Percentiles rank a stretch among this genome's conserved stretches.
These are phyloP conservation scores for Botrytis deweyae DNA, from an alignment of 2,329 filamentous ascomycete species.

Conservation along the genomic window DNA sequence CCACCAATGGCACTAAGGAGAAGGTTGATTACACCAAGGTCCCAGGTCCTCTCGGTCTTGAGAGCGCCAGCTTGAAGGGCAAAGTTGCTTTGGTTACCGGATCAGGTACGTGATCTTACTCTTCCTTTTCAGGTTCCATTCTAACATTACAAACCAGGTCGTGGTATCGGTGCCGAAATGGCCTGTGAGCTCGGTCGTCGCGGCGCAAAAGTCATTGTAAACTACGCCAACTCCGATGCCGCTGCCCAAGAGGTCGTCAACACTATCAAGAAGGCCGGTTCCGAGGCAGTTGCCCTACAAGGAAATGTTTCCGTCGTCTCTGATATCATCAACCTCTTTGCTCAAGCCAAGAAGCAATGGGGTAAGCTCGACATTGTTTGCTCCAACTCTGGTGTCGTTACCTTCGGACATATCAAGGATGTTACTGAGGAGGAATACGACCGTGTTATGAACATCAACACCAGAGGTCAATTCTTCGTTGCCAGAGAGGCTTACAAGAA, in stretches of 20 bases:
- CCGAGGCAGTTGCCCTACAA: conserved; percentile 53
- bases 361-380: conserved; percentile 38
- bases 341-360: conserved; percentile 35
- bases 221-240: conserved; percentile 57
- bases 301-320: conserved; percentile 58
- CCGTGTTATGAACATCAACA: conserved; percentile 62
- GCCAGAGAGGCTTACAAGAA: conserved; percentile 73
- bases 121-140: background rate
- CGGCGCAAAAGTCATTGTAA: conserved; percentile 59
- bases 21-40: conserved; percentile 21
- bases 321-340: conserved; percentile 36
- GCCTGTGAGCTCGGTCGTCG: conserved; percentile 63
- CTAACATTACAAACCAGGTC: conserved; percentile 43
- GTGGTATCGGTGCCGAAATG: conserved; percentile 67
- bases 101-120: conserved; percentile 29
- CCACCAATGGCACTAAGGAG: conserved; percentile 17
- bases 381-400: conserved; percentile 51
- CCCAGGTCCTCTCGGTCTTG: conserved; percentile 31
- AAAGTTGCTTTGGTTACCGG: conserved; percentile 40
- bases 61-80: conserved; percentile 32
- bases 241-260: conserved; percentile 65
- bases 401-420: conserved; percentile 42
- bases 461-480: conserved; percentile 72
- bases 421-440: conserved; percentile 38
- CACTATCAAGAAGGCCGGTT: conserved; percentile 55